Evolutionary conservation across 2,329 filamentous ascomycete species (phyloP).

Genomic region (Leptographium flavum): DNA sequence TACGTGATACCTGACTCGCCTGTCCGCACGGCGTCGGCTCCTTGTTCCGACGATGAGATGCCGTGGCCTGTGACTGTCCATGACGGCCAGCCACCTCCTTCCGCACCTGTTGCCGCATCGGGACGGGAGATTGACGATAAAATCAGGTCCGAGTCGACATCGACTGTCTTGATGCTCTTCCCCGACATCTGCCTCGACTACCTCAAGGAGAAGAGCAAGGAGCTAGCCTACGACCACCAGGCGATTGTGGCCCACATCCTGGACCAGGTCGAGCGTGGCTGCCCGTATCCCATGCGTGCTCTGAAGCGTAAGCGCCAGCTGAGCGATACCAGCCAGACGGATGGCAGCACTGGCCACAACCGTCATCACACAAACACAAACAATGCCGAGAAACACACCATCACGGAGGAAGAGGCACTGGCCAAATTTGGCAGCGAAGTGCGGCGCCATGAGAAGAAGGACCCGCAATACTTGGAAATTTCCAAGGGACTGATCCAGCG

Average conservation of each 20-base stretch:
- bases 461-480: slow-evolving; percentile 9
- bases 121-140: background rate
- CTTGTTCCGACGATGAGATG: no score
- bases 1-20: no score
- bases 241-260: slow-evolving; percentile 24
- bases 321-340: background rate
- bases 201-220: slow-evolving; percentile 16
- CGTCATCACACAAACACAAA: no score
- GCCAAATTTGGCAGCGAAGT: slow-evolving; percentile 12
- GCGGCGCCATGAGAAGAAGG: slow-evolving; percentile 7
- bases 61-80: no score
- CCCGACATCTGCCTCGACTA: slow-evolving; percentile 30
- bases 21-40: no score
- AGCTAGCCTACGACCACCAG: slow-evolving; percentile 17
- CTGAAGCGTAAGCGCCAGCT: slow-evolving; percentile 27
- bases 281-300: slow-evolving; percentile 21
- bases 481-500: slow-evolving; percentile 18
- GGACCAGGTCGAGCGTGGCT: slow-evolving; percentile 23
- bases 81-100: no score
- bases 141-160: slow-evolving; percentile 14
- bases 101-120: background rate
- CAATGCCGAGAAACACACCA: background rate
- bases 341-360: no score
- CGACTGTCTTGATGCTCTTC: slow-evolving; percentile 22
- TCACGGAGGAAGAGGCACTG: slow-evolving; percentile 9